phyloP scores from a whole-genome alignment of 164 flowering plant species.

The Tinospora cordifolia region DNA sequence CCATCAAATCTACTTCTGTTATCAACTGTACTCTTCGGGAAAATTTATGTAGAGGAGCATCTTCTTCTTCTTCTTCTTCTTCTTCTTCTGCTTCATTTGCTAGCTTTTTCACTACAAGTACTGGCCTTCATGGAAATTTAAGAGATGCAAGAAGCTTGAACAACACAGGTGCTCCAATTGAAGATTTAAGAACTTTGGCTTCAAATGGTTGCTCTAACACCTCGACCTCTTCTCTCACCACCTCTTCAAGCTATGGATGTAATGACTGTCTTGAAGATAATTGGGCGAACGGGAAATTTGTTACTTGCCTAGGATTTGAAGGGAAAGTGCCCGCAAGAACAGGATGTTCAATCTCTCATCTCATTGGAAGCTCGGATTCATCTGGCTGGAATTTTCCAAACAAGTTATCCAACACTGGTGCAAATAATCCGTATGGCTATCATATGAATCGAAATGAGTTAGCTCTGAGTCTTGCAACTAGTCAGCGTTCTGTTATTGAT shows the following conservation, averaged over 20 bases:
- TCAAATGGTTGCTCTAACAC: conserved; percentile 21
- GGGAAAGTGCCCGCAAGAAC: conserved; percentile 17
- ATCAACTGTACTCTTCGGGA: conserved; percentile 21
- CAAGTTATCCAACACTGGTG: conserved; percentile 12
- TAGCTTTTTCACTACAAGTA: conserved; percentile 24
- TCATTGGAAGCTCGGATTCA: conserved; percentile 20
- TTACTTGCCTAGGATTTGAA: conserved; percentile 15
- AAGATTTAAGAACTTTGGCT: conserved; percentile 19
- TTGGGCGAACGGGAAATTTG: conserved; percentile 27
- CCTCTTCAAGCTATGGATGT: conserved; percentile 21
- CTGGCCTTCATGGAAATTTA: conserved; percentile 27
- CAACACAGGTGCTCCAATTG: conserved; percentile 25
- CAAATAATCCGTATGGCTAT: conserved; percentile 25
- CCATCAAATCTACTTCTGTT: conserved; percentile 6
- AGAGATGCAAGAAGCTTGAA: conserved; percentile 18
- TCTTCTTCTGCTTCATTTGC: conserved; percentile 34
- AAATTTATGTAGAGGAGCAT: conserved; percentile 25
- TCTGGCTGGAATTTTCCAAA: conserved; percentile 30
- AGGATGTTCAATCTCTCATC: conserved; percentile 20
- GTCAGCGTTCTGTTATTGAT: conserved; percentile 28
- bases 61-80: conserved; percentile 34
- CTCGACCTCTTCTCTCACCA: conserved; percentile 22
- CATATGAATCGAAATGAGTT: conserved; percentile 43
- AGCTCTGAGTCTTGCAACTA: conserved; percentile 59
- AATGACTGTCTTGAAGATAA: conserved; percentile 21